Evolutionary conservation across 2,329 filamentous ascomycete genomes (phyloP).

Genomic region (Penicillium sp.): DNA sequence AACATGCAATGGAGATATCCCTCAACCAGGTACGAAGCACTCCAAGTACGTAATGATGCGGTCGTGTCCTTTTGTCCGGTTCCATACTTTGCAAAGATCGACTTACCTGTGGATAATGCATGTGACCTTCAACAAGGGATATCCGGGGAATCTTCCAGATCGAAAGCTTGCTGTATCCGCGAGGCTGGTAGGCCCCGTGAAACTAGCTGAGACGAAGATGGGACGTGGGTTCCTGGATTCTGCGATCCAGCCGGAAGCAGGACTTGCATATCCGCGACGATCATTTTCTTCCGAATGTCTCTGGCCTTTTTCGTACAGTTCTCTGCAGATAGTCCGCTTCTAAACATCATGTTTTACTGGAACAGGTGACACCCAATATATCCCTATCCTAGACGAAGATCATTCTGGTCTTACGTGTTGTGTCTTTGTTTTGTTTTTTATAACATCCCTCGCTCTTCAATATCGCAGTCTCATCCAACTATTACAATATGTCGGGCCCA

Average conservation of each 20-base stretch:
- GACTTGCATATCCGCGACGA: slow-evolving; percentile 23
- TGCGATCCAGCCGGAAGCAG: slow-evolving; percentile 20
- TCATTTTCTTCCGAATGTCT: slow-evolving; percentile 10
- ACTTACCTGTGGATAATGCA: background rate
- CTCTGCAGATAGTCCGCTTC: background rate
- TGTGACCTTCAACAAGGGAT: slow-evolving; percentile 11
- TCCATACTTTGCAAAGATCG: slow-evolving; percentile 6
- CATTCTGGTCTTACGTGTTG: background rate
- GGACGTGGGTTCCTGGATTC: slow-evolving; percentile 8
- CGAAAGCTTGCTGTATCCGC: slow-evolving; percentile 9
- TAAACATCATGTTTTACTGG: background rate
- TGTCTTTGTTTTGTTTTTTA: background rate
- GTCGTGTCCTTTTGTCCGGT: background rate
- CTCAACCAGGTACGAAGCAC: background rate
- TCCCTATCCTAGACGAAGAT: slow-evolving; percentile 4
- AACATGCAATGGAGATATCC: background rate
- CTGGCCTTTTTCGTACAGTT: background rate
- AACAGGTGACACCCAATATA: slow-evolving; percentile 5
- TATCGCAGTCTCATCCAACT: background rate
- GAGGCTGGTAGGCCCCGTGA: slow-evolving; percentile 1
- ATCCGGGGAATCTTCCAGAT: slow-evolving; percentile 15
- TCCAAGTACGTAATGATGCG: background rate
- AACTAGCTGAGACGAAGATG: slow-evolving; percentile 12
- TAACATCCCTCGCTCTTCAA: background rate
- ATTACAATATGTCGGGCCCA: background rate